Base-by-base conservation (phyloP, 78 protist species). In the Blattamonas nauphoetae region DNA sequence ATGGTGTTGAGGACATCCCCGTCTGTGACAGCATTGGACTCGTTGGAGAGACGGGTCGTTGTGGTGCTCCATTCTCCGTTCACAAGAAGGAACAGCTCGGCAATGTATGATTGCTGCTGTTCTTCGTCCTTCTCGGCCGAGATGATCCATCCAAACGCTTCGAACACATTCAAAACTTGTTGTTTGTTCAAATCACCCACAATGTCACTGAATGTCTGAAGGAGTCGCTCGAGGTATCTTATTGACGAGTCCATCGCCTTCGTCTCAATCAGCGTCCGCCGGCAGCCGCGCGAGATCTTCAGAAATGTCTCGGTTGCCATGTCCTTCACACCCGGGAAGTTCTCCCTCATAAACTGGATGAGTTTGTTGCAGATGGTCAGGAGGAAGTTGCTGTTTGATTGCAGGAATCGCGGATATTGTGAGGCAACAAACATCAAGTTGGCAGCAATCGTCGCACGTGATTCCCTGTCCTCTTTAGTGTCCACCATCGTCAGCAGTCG, bases 351-450 rank as follows among this genome's bases (percentile, higher is more conserved):
- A 86, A 98, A 98, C 89, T 97, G 99, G 81, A 98, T 96, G 4
- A 97, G 92, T 88, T 98, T 98, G 88, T 92, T 92, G 78, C 96
- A 95, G 1, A 97, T 98, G 3, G 98, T 96, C 92, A 95, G 96
- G 79, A 98, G 91, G 92, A 98, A 98, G 88, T 95, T 94, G 99
- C 99, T 96, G 84, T 91, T 89, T 35, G 93, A 94, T 3, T 91
- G 89, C 78, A 98, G 91, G 93, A 98, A 98, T 35, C 99, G 87
- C 21, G 99, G 99, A 87, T 98, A 98, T 90, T 98, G 99, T 5
- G 99, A 99, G 4, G 97, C 99, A 2, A 97, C 95, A 91, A 97
- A 98, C 99, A 98, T 98, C 91, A 98, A 97, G 89, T 98, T 96
- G 85, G 93, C 71, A 0, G 99, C 99, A 38, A 98, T 92, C 41